These are phyloP conservation scores for Termitomyces sp. DNA, from an alignment of 768 basidiomycete species.

Conservation along the genomic window DNA sequence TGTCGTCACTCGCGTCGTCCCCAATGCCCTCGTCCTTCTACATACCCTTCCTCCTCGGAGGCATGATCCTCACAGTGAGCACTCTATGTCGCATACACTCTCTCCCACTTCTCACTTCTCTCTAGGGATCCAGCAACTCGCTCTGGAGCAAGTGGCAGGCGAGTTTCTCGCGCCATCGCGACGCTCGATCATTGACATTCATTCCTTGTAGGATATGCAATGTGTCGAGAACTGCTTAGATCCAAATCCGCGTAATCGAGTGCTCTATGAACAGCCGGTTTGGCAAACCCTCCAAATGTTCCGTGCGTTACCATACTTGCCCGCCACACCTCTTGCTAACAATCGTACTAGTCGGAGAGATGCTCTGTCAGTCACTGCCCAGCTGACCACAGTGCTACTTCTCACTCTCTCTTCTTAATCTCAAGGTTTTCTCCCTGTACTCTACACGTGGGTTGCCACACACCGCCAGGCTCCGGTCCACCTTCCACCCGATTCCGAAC, in stretches of 20 bases:
- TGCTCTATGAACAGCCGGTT: constrained; percentile 92
- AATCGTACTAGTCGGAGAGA: constrained; percentile 75
- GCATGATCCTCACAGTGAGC: constrained; percentile 87
- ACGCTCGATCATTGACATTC: not conserved
- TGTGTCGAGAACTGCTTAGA: constrained; percentile 90
- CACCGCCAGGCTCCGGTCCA: constrained; percentile 47
- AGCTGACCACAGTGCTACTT: constrained; percentile 22
- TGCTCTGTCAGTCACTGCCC: constrained; percentile 66
- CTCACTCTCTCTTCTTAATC: constrained; percentile 19
- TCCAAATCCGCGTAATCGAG: constrained; percentile 50
- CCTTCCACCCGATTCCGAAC: constrained; percentile 47
- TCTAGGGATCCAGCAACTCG: constrained; percentile 73
- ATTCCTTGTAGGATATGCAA: constrained; percentile 77
- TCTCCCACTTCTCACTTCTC: constrained; percentile 1
- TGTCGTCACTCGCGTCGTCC: constrained; percentile 9
- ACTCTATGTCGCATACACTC: not conserved
- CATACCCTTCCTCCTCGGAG: constrained; percentile 77
- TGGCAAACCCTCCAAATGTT: constrained; percentile 93
- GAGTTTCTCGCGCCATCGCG: constrained; percentile 15
- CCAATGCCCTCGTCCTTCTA: constrained; percentile 65
- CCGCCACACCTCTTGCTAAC: constrained; percentile 18
- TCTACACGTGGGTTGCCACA: constrained; percentile 61
- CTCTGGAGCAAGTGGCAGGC: constrained; percentile 85
- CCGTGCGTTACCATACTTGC: constrained; percentile 41
- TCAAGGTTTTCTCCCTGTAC: constrained; percentile 79